Base-by-base conservation (phyloP, 2,329 filamentous ascomycete species). In the Aspergillus terreus region DNA sequence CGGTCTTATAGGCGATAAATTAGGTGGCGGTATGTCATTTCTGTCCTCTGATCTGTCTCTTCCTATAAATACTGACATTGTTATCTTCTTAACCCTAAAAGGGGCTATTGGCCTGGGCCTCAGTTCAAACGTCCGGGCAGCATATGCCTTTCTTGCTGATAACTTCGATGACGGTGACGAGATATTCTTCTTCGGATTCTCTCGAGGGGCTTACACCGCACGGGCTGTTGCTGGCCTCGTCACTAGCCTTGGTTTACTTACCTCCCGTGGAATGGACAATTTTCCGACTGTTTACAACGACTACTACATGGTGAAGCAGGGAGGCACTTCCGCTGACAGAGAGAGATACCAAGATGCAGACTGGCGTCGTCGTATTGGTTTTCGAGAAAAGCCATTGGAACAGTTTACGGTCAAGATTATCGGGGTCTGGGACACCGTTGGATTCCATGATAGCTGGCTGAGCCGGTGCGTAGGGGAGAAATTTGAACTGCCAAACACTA, bases 81-180 rank as follows among this genome's bases (percentile, higher is more conserved):
- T 9, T 14, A 15, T 38, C 35, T 38, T 38, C 23, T 19, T 2
- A 33, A 30, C 23, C 12, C 25, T 4, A 38, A 38, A 38, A 47
- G 46, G 46, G 2, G 46, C 46, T 23, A 25, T 47, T 32, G 46
- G 46, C 12, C n/a, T 47, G 9, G 46, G 46, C 12, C 23, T 47
- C 10, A 47, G 46, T 25, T 36, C 46, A 6, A 41, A 47, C n/a
- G 46, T 47, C 23, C 21, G 46, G 10, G 35, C 35, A 25, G 46
- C 46, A 11, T 47, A 47, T 32, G 46, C 5, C n/a, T 47, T 47
- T 25, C 35, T 47, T 32, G 36, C 36, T 9, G 36, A 47, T n/a
- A 47, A 47, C 23, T 47, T 41, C 46, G 46, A 47, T 21, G 46
- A 47, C 15, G 46, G 46, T 2, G 46, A 47, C 27, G 46, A 47